Base-by-base conservation (phyloP, 1,284 basidiomycete species). In the Vanrija humicola region DNA sequence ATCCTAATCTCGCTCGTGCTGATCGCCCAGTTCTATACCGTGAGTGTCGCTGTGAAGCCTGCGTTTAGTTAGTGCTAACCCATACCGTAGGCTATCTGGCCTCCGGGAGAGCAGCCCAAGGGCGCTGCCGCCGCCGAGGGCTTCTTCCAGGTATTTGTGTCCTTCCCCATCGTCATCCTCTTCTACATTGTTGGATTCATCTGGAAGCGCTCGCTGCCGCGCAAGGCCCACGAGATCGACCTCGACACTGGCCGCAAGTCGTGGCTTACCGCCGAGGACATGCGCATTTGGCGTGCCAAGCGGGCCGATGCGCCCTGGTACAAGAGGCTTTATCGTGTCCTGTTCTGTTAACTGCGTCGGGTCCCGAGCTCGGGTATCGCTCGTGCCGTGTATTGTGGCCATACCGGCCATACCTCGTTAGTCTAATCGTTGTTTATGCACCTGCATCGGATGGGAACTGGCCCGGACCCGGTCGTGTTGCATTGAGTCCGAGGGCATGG, bases 191-290 rank as follows among this genome's bases (percentile, higher is more conserved):
- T 63, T 44, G 72, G 69, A 43, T 70, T 62, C 64, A n/a, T 66
- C 45, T 76, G 69, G 69, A 76, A 74, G 65, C 63, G 75, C 39
- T 69, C 64, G 0, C 56, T 63, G 1, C 76, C 77, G 23, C 57
- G 61, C 50, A 65, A 65, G 23, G 69, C 70, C 6, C 52, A 59
- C 52, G 73, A 78, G 54, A 78, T 79, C 58, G 77, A 79, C 56
- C 63, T 79, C 51, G 77, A 78, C 62, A 77, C 76, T 6, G 77
- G 77, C 6, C 66, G 77, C 60, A 78, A 78, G 62, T 69, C 67
- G 12, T 78, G 72, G 73, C 65, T 74, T 54, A 77, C 74, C 4
- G 76, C 72, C 21, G 76, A 78, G 58, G 73, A 77, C 55, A 73
- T 76, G 66, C 60, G 70, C 29, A 15, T 10, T 6, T 42, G 40